phyloP scores from a whole-genome alignment of 257 asterid species.

The Jacaranda copaia region DNA sequence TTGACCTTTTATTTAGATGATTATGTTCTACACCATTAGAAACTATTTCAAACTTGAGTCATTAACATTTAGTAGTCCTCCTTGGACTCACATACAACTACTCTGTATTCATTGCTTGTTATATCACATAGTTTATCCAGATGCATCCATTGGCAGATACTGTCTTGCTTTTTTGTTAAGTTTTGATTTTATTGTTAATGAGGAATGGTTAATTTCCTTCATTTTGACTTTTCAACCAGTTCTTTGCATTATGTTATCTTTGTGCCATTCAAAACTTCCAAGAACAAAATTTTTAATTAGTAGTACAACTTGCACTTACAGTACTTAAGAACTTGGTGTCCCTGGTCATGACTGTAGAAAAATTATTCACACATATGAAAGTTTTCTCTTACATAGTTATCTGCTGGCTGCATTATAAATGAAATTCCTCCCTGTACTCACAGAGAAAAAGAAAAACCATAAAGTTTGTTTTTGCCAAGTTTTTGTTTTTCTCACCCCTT shows the following conservation, averaged over 20 bases:
- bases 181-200: neutral
- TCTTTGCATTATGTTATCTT: neutral
- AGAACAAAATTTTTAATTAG: neutral
- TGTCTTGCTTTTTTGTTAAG: conserved; percentile 17
- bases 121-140: neutral
- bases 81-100: neutral
- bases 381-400: conserved; percentile 1
- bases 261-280: neutral
- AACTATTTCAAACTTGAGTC: neutral
- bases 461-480: neutral
- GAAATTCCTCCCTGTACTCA: neutral
- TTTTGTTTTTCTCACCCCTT: conserved; percentile 12
- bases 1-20: conserved; percentile 25
- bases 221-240: conserved; percentile 16
- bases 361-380: neutral
- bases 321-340: neutral
- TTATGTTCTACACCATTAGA: neutral
- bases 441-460: neutral
- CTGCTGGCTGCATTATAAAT: neutral
- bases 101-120: conserved; percentile 5
- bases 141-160: neutral
- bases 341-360: neutral
- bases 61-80: neutral
- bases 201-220: conserved; percentile 6
- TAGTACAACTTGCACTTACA: conserved; percentile 20